Base-by-base conservation (phyloP, 1,139 yeast genomes). In the Kodamaea anthophila region DNA sequence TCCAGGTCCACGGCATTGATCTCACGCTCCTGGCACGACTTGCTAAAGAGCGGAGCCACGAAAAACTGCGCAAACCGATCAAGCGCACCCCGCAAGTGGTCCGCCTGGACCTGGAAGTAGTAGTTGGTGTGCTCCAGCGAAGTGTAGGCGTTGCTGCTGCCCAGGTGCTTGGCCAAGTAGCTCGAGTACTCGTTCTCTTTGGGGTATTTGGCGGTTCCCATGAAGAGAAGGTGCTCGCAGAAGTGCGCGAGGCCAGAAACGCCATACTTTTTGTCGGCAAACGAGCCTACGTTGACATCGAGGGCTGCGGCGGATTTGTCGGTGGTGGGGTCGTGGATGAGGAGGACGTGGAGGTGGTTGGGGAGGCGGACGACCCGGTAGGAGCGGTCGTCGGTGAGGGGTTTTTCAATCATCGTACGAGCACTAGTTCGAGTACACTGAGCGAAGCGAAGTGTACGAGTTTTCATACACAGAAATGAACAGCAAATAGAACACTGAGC, bases 181-280 rank as follows among this genome's bases (percentile, higher is more conserved):
- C 79, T 74, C 26, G 80, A 68, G 54, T 91, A 91, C 44, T 86
- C 97, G 53, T 86, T 87, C 53, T 91, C 98, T 36, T 71, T 67
- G 1, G 98, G 98, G 47, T 81, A 91, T 56, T 87, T 88, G 43
- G 74, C 67, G 4, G 97, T 88, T n/a, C 98, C 98, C 96, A 91
- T 86, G 53, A 91, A 91, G 38, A 91, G 64, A 42, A 91, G 65
- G 57, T 91, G 98, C 59, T 91, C 98, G 58, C 96, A 87, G 55
- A 91, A 91, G 57, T 91, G 98, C 3, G 98, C 98, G 38, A 91
- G 63, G 1, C 98, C 98, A 3, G 88, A 81, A 18, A 86, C 55
- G 16, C 68, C 63, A 38, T 56, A 66, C 30, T 70, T 65, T 11
- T 84, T 85, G 49, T 91, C 97, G 30, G 83, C 74, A 51, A 81